A percentile compares a stretch with the other conserved stretches of the same genome.
Conservation (phyloP, 768 basidiomycete species). For the Rhodosporidiobolus odoratus region DNA sequence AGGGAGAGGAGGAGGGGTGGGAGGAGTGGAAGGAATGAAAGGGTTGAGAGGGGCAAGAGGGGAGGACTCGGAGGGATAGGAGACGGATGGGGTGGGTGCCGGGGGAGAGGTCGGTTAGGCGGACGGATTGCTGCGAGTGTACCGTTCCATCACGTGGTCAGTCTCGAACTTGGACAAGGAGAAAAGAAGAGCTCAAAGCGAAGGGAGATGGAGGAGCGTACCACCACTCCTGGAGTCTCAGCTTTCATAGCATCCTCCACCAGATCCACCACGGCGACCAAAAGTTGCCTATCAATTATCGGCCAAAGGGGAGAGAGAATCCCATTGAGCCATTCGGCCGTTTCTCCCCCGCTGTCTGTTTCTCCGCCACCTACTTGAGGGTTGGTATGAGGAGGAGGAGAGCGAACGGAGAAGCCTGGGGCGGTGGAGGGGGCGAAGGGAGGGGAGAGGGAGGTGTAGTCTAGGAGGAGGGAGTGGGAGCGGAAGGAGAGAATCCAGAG, state of each 20-base stretch:
- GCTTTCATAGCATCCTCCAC: conserved; percentile 17
- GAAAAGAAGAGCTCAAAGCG: not conserved
- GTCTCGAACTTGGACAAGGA: not conserved
- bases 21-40: not conserved
- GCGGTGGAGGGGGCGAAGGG: not conserved
- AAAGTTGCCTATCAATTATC: conserved; percentile 1
- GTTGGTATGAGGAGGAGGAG: not conserved
- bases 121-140: not conserved
- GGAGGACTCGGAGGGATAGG: conserved; percentile 10
- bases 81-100: conserved; percentile 7
- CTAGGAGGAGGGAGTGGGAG: not conserved
- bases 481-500: not conserved
- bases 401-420: not conserved
- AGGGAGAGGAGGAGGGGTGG: not conserved
- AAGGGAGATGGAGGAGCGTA: not conserved
- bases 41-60: not conserved
- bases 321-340: conserved; percentile 9
- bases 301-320: conserved; percentile 2
- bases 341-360: not conserved
- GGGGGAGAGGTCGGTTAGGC: conserved; percentile 8
- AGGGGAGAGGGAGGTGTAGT: not conserved
- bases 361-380: not conserved
- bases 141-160: not conserved
- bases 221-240: not conserved
- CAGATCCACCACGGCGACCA: conserved; percentile 8